A percentile compares a stretch with the other conserved stretches of the same genome.
Conservation (phyloP, 192 early-diverging fungal species). For the Rhizoclosmatium sp. region DNA sequence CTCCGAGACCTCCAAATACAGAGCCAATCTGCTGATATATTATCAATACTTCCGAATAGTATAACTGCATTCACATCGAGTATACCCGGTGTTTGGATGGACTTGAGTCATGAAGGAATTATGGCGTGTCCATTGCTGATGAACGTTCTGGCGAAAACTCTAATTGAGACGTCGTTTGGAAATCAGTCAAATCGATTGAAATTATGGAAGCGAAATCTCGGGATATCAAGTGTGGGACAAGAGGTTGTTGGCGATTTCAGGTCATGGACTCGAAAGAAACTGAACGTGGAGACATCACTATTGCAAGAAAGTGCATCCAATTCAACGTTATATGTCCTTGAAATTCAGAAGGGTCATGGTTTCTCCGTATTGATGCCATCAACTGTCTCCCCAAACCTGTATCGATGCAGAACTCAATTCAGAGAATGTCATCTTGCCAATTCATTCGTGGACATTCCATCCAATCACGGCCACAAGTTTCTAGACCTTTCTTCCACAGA, state of each 20-base stretch:
- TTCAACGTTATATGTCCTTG: no score
- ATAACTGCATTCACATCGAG: slow-evolving; percentile 81
- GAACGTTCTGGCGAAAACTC: slow-evolving; percentile 9
- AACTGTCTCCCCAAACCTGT: no score
- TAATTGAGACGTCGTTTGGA: not conserved
- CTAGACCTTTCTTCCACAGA: no score
- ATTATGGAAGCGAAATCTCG: not conserved
- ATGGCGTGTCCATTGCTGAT: slow-evolving; percentile 89
- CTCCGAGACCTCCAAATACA: slow-evolving; percentile 85
- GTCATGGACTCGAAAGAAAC: not conserved
- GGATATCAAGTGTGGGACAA: not conserved
- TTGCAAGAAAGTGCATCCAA: no score
- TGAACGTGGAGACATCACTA: not conserved
- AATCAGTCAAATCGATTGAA: not conserved
- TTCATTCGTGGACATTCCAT: no score
- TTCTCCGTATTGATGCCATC: no score
- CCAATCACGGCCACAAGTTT: no score
- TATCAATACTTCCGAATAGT: slow-evolving; percentile 68
- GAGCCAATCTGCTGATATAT: slow-evolving; percentile 77
- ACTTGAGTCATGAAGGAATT: slow-evolving; percentile 85
- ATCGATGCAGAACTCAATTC: no score
- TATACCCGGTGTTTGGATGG: slow-evolving; percentile 87
- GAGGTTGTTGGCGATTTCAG: not conserved
- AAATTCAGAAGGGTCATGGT: no score
- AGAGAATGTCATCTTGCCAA: no score